Evolutionary conservation across 768 basidiomycete genomes (phyloP).

Genomic region (Paxillus involutus): DNA sequence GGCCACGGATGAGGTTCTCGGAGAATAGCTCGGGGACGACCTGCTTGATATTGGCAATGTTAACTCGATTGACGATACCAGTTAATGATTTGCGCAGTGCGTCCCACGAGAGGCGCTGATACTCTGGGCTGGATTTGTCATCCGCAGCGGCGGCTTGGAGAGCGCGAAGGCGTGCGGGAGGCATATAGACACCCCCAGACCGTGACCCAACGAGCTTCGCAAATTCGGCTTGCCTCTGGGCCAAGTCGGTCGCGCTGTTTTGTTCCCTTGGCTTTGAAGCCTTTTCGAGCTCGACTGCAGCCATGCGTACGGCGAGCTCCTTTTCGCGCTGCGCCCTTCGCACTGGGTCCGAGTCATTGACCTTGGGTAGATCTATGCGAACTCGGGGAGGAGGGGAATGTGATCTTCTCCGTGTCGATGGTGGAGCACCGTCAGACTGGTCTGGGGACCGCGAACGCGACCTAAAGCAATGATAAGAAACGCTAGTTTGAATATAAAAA

Average conservation of each 20-base stretch:
- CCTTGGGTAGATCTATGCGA: conserved; percentile 43
- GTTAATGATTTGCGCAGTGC: conserved; percentile 96
- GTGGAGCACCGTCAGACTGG: conserved; percentile 35
- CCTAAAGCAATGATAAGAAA: conserved; percentile 29
- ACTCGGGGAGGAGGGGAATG: conserved; percentile 34
- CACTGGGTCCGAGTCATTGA: conserved; percentile 74
- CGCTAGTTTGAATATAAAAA: neutral
- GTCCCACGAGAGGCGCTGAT: conserved; percentile 96
- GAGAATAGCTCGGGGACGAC: conserved; percentile 88
- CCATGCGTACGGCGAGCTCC: conserved; percentile 70
- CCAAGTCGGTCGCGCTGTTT: conserved; percentile 41
- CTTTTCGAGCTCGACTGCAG: conserved; percentile 67
- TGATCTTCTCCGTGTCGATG: conserved; percentile 42
- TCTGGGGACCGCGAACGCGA: conserved; percentile 48
- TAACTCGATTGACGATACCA: conserved; percentile 99
- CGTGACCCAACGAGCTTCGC: conserved; percentile 79
- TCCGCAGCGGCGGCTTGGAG: conserved; percentile 79
- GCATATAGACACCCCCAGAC: conserved; percentile 95
- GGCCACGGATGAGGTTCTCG: conserved; percentile 92
- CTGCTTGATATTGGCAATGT: conserved; percentile 93
- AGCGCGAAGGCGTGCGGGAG: conserved; percentile 89
- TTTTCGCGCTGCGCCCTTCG: conserved; percentile 77
- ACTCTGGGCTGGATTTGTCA: conserved; percentile 86
- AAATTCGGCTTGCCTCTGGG: conserved; percentile 84
- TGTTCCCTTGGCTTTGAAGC: conserved; percentile 52